Evolutionary conservation across 768 basidiomycete genomes (phyloP).

Genomic region (Hebeloma cylindrosporum): DNA sequence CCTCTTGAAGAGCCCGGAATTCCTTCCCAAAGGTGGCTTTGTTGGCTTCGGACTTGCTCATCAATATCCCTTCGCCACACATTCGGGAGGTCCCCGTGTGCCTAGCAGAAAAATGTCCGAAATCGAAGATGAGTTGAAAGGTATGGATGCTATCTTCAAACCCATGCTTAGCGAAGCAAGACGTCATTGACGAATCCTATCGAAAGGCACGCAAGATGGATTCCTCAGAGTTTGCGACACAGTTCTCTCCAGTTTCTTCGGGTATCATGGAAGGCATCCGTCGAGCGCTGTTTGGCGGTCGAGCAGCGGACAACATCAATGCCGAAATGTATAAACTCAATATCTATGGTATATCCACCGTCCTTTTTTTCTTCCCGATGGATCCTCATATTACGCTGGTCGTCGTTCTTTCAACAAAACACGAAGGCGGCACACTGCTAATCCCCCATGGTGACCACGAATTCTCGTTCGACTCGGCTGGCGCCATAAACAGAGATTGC

Average conservation of each 20-base stretch:
- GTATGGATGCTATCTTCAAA: too few species aligned
- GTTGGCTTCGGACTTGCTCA: slow-evolving; percentile 37
- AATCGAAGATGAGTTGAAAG: slow-evolving; percentile 24
- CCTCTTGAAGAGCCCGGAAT: slow-evolving; percentile 25
- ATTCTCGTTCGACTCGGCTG: slow-evolving; percentile 38
- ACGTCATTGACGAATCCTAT: slow-evolving; percentile 29
- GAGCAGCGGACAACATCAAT: slow-evolving; percentile 11
- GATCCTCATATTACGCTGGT: slow-evolving; percentile 42
- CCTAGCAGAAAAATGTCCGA: slow-evolving; percentile 29
- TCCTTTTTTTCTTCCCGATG: neutral
- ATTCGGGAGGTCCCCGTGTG: slow-evolving; percentile 8
- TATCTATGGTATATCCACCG: slow-evolving; percentile 32
- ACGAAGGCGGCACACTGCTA: slow-evolving; percentile 45
- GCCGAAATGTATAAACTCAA: slow-evolving; percentile 39
- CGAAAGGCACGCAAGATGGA: slow-evolving; percentile 28
- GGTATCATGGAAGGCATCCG: slow-evolving; percentile 16
- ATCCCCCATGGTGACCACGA: slow-evolving; percentile 35
- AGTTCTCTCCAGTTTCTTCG: slow-evolving; percentile 16
- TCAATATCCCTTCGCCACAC: slow-evolving; percentile 30
- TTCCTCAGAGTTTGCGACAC: slow-evolving; percentile 17
- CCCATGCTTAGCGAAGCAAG: slow-evolving; percentile 15
- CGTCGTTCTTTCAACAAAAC: slow-evolving; percentile 45
- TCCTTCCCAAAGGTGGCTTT: slow-evolving; percentile 32
- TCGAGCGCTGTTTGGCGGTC: slow-evolving; percentile 13
- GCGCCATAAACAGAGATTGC: slow-evolving; percentile 19